A percentile compares a stretch with the other conserved stretches of the same genome.
Evolutionary conservation across 140 eudicot species (phyloP).

Genomic region (Flaveria floridana): DNA sequence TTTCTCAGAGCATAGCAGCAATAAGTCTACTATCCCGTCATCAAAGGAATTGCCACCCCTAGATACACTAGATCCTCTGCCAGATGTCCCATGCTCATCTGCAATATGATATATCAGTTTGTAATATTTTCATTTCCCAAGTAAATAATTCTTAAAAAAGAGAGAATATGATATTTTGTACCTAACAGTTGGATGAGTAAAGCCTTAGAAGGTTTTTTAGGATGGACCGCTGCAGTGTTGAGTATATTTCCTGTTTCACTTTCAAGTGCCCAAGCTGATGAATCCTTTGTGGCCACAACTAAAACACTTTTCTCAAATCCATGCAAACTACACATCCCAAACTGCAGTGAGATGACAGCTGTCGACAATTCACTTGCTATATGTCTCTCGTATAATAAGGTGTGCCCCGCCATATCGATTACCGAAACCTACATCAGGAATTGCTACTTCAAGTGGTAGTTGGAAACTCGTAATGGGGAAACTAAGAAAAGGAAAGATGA

Average conservation of each 20-base stretch:
- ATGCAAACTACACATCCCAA: slow-evolving; percentile 67
- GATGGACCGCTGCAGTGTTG: slow-evolving; percentile 59
- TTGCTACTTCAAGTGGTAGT: slow-evolving; percentile 2
- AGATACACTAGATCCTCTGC: slow-evolving; percentile 40
- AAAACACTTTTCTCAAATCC: slow-evolving; percentile 80
- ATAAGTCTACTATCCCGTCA: slow-evolving; percentile 46
- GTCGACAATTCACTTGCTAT: slow-evolving; percentile 72
- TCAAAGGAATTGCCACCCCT: slow-evolving; percentile 51
- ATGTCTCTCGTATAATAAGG: slow-evolving; percentile 58
- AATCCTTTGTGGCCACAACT: slow-evolving; percentile 71
- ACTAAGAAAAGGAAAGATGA: slow-evolving; percentile 4
- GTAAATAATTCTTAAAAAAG: slow-evolving; percentile 16
- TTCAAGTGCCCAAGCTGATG: slow-evolving; percentile 81
- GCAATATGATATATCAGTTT: slow-evolving; percentile 20
- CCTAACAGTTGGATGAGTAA: slow-evolving; percentile 66
- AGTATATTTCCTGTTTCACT: slow-evolving; percentile 77
- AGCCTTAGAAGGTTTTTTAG: slow-evolving; percentile 79
- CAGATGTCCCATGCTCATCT: slow-evolving; percentile 60
- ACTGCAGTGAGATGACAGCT: slow-evolving; percentile 71
- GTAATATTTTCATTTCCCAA: slow-evolving; percentile 8
- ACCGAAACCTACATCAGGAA: slow-evolving; percentile 57
- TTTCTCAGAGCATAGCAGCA: slow-evolving; percentile 78
- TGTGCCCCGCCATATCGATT: slow-evolving; percentile 61
- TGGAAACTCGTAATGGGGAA: neutral
- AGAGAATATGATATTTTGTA: slow-evolving; percentile 34